Evolutionary conservation across 1,139 yeast genomes (phyloP).

Genomic region (Kazachstania sp.): DNA sequence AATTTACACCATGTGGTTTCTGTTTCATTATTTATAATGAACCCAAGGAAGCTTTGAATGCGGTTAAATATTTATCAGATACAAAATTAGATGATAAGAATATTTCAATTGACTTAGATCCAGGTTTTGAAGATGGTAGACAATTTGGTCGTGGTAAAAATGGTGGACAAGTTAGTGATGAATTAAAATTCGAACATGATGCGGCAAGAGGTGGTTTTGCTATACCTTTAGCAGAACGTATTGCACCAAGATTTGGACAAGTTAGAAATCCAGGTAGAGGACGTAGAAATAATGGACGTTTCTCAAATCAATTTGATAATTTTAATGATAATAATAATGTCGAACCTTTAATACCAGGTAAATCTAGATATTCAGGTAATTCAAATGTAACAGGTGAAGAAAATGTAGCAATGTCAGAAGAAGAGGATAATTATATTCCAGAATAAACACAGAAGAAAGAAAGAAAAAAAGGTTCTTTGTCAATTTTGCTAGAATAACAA

Average conservation of each 20-base stretch:
- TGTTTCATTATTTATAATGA: constrained; percentile 74
- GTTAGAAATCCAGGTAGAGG: constrained; percentile 1
- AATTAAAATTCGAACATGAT: constrained; percentile 46
- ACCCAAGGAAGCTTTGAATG: constrained; percentile 64
- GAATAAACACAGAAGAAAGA: constrained; percentile 3
- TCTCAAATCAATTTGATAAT: constrained; percentile 1
- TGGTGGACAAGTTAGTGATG: constrained; percentile 78
- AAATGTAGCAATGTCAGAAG: constrained; percentile 1
- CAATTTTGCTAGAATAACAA: too few species aligned
- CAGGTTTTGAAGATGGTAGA: constrained; percentile 90
- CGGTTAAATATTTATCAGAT: constrained; percentile 70
- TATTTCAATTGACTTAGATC: constrained; percentile 81
- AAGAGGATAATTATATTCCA: constrained; percentile 14
- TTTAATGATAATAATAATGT: constrained; percentile 2
- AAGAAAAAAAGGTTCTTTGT: not conserved
- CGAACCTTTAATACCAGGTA: constrained; percentile 11
- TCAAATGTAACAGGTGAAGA: constrained; percentile 2
- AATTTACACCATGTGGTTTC: constrained; percentile 91
- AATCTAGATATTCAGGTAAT: constrained; percentile 1
- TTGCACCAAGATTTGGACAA: constrained; percentile 9
- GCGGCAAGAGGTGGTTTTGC: constrained; percentile 48
- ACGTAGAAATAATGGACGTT: not conserved
- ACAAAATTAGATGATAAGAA: constrained; percentile 75
- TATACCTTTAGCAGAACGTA: constrained; percentile 28
- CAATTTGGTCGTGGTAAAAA: constrained; percentile 87